phyloP scores from a whole-genome alignment of 768 basidiomycete species.

The Psilocybe cyanescens region DNA sequence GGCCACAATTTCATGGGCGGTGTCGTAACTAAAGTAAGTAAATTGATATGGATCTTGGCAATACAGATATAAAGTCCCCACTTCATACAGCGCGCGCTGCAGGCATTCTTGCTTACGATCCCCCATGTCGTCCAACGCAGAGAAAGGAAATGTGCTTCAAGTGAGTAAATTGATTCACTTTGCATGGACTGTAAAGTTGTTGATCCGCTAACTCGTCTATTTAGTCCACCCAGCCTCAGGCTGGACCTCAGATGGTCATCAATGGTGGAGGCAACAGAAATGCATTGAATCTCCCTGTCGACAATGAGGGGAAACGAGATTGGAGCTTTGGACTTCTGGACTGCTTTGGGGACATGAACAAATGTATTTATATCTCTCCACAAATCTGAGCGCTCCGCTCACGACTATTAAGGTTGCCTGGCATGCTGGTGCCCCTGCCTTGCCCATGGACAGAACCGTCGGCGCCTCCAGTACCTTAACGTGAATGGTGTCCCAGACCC shows the following conservation, averaged over 20 bases:
- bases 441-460: conserved; percentile 19
- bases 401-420: conserved; percentile 15
- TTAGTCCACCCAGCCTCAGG: conserved; percentile 14
- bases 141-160: not conserved
- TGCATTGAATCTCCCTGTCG: conserved; percentile 25
- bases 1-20: not conserved
- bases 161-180: not conserved
- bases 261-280: conserved; percentile 32
- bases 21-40: not conserved
- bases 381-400: too few relatives aligned
- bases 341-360: conserved; percentile 29
- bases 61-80: not conserved
- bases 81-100: not conserved
- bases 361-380: conserved; percentile 21
- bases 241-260: conserved; percentile 17
- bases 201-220: not conserved
- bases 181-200: too few relatives aligned
- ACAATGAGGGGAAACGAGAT: conserved; percentile 29
- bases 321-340: conserved; percentile 34
- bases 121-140: not conserved
- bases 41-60: not conserved
- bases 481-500: conserved; percentile 20
- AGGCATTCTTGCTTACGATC: not conserved
- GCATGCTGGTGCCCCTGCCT: conserved; percentile 26
- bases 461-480: conserved; percentile 23